These are phyloP conservation scores for Candida cerambycidarum DNA, from an alignment of 805 yeast genomes.

Conservation along the genomic window DNA sequence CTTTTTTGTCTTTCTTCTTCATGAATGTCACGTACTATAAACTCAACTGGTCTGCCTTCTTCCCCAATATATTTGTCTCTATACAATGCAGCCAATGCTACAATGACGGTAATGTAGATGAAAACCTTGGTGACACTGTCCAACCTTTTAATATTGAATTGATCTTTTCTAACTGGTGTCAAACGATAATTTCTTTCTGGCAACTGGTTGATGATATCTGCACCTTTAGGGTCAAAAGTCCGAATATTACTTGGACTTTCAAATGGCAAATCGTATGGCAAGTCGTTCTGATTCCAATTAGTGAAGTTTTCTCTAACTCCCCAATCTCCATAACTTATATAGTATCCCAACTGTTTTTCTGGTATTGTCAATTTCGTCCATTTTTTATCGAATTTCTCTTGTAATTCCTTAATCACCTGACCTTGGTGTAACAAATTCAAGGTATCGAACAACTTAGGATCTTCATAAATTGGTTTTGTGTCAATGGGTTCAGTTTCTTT, in stretches of 20 bases:
- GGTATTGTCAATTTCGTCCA: slow-evolving; percentile 55
- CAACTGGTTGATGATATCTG: slow-evolving; percentile 30
- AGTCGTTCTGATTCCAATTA: slow-evolving; percentile 38
- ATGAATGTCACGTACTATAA: slow-evolving; percentile 39
- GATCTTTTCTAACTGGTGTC: slow-evolving; percentile 44
- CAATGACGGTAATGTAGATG: slow-evolving; percentile 46
- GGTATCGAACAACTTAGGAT: slow-evolving; percentile 34
- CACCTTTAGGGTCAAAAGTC: slow-evolving; percentile 24
- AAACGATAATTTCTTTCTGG: slow-evolving; percentile 43
- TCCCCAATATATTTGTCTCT: slow-evolving; percentile 55
- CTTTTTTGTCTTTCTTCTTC: slow-evolving; percentile 25
- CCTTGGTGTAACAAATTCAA: slow-evolving; percentile 54
- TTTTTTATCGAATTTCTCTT: slow-evolving; percentile 47
- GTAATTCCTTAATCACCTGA: slow-evolving; percentile 53
- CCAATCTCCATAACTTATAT: slow-evolving; percentile 66
- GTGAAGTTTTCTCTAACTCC: slow-evolving; percentile 64
- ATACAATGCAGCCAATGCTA: slow-evolving; percentile 52
- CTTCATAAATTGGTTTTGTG: slow-evolving; percentile 38
- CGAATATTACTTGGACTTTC: slow-evolving; percentile 11
- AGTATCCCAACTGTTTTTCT: slow-evolving; percentile 58
- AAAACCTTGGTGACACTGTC: slow-evolving; percentile 59
- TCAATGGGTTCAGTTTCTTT: slow-evolving; percentile 49
- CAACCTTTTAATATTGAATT: slow-evolving; percentile 48
- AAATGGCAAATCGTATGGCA: slow-evolving; percentile 65
- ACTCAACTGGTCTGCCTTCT: slow-evolving; percentile 40